Evolutionary conservation across 164 flowering plant species (phyloP), one percentile per base, ranked within the genome.

Genomic region (Nymphaea colorata): DNA sequence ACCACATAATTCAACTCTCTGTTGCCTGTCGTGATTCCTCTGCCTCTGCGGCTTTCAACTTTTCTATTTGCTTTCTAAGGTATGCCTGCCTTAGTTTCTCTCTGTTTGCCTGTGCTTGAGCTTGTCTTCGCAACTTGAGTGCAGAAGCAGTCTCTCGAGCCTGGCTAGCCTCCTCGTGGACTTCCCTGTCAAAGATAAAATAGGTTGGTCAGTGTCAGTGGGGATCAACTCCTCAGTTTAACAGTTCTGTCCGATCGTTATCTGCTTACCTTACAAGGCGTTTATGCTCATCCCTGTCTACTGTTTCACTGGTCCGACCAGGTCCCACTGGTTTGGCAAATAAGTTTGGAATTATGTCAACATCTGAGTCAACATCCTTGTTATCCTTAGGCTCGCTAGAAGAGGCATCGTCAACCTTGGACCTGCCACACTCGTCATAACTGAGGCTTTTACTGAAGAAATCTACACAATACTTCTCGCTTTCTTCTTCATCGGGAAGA

Each of bases 391-490:
- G 68, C 59, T 65, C 66, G 12, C 65, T 53, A 51, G 74, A 65
- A 69, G 70, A 67, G 66, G 74, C 16, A 42, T 41, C 43, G 70
- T 78, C 78, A 62, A 44, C 70, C 41, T 42, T 67, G 65, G 75
- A 77, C 36, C 69, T 70, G 64, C 69, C 76, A 61, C 74, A 82
- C 42, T 80, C 16, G 43, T 75, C 89, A 44, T 83, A 88, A 53
- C 78, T 76, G 4, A 82, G 44, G 68, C 84, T 82, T 84, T 94
- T 94, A 41, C 79, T 70, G 73, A 88, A 90, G 75, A 94, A 94
- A 71, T 91, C 98, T 59, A 94, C 98, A 82, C 95, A 94, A 71
- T 91, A 94, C 73, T 86, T 94, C 82, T 94, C 98, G 43, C 82
- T 67, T 11, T 88, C 98, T 80, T 94, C 98, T 79, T 90, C 98